Conservation (phyloP, 139 green algal genomes). For the Chlamydomonas sphaeroides region DNA sequence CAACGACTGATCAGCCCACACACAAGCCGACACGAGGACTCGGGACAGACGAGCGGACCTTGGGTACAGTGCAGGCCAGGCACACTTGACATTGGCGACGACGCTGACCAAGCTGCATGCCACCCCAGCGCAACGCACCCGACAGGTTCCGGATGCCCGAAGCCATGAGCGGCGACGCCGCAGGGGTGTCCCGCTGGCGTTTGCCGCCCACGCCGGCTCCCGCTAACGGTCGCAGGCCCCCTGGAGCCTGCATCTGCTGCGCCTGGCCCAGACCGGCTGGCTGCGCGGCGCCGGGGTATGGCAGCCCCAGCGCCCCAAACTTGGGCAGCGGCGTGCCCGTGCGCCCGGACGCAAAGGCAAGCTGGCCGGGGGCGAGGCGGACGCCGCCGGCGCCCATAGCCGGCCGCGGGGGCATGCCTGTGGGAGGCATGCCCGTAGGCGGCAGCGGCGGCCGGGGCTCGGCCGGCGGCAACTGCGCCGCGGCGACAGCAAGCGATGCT, state of each 20-base stretch:
- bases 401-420: neutral
- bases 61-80: too few species aligned
- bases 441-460: neutral
- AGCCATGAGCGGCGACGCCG: conserved; percentile 4
- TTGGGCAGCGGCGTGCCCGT: conserved; percentile 34
- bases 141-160: conserved; percentile 31
- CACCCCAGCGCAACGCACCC: too few species aligned
- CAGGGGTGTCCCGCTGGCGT: conserved; percentile 21
- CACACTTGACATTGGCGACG: too few species aligned
- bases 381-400: neutral
- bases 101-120: too few species aligned
- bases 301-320: neutral
- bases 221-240: conserved; percentile 4
- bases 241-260: neutral
- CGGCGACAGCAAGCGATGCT: neutral
- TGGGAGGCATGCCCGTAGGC: neutral
- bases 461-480: neutral
- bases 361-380: conserved; percentile 23
- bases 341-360: conserved; percentile 15
- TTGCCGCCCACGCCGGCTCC: neutral
- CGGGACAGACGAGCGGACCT: too few species aligned
- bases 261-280: neutral
- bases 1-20: neutral
- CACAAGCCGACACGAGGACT: too few species aligned
- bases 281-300: neutral